Conservation (phyloP, 345 rosid genomes). For the Alliaria petiolata region DNA sequence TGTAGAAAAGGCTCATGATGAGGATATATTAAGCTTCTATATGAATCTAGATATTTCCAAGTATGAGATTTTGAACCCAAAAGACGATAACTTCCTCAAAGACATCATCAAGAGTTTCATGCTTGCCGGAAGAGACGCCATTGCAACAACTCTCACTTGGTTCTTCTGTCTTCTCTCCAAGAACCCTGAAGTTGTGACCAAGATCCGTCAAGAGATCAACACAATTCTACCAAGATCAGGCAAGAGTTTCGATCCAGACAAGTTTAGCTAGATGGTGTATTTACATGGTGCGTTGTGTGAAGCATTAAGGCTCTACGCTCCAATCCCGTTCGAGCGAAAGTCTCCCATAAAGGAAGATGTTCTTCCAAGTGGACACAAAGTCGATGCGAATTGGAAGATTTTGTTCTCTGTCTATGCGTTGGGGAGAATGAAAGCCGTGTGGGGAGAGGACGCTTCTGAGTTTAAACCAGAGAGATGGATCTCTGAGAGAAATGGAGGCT, state of each 20-base stretch:
- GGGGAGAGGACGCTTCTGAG: slow-evolving; percentile 35
- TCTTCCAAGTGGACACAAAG: slow-evolving; percentile 40
- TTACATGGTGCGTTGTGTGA: slow-evolving; percentile 41
- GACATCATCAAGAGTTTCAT: slow-evolving; percentile 44
- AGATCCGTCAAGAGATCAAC: slow-evolving; percentile 28
- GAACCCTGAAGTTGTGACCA: slow-evolving; percentile 36
- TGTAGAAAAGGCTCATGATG: slow-evolving; percentile 1
- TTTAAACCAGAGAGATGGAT: slow-evolving; percentile 37
- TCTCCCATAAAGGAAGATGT: slow-evolving; percentile 25
- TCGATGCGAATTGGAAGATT: slow-evolving; percentile 16
- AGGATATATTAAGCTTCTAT: slow-evolving; percentile 18
- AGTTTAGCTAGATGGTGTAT: slow-evolving; percentile 32
- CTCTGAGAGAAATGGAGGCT: slow-evolving; percentile 13
- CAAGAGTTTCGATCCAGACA: slow-evolving; percentile 11
- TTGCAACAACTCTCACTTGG: slow-evolving; percentile 40
- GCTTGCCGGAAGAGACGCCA: slow-evolving; percentile 48
- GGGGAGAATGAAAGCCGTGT: slow-evolving; percentile 34
- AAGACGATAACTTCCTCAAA: slow-evolving; percentile 40
- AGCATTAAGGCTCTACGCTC: slow-evolving; percentile 36
- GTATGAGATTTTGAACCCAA: slow-evolving; percentile 18
- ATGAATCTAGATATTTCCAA: slow-evolving; percentile 18
- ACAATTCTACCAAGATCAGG: not conserved
- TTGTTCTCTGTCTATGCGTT: slow-evolving; percentile 29
- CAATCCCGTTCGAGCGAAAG: slow-evolving; percentile 28
- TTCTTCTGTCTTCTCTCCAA: slow-evolving; percentile 45